Evolutionary conservation across 257 asterid species (phyloP).

Genomic region (Handroanthus guayacan): DNA sequence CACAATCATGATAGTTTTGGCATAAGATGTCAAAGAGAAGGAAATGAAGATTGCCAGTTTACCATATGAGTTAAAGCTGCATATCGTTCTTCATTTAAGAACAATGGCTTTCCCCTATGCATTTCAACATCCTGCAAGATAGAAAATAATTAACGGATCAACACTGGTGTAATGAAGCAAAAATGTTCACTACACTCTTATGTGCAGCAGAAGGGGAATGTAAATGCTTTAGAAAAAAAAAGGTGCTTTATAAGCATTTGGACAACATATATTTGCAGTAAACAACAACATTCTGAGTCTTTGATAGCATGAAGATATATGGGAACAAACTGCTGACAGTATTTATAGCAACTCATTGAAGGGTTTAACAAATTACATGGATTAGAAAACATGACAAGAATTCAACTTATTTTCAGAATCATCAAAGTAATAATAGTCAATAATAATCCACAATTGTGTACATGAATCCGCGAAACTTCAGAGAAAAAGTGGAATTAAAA

Average conservation of each 20-base stretch:
- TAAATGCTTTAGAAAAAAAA: neutral
- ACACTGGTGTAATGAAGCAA: neutral
- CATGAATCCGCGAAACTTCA: neutral
- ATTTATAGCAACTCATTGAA: neutral
- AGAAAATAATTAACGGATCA: constrained; percentile 26
- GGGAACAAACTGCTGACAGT: neutral
- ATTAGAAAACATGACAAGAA: neutral
- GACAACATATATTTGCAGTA: neutral
- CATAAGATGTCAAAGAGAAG: constrained; percentile 4
- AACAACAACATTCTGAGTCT: constrained; percentile 14
- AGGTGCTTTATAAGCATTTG: constrained; percentile 8
- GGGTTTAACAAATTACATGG: constrained; percentile 10
- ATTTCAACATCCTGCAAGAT: constrained; percentile 82
- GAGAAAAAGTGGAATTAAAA: neutral
- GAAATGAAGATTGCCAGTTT: constrained; percentile 34
- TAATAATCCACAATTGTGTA: constrained; percentile 5
- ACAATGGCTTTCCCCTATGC: constrained; percentile 90
- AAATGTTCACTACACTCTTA: constrained; percentile 12
- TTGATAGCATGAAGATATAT: neutral
- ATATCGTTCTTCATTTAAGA: constrained; percentile 88
- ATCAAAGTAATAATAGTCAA: neutral
- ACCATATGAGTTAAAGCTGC: constrained; percentile 93
- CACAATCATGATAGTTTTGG: constrained; percentile 16
- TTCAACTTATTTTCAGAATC: neutral
- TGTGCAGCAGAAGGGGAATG: neutral